Conservation (phyloP, 2,329 filamentous ascomycete species). For the Fusarium liriodendri region DNA sequence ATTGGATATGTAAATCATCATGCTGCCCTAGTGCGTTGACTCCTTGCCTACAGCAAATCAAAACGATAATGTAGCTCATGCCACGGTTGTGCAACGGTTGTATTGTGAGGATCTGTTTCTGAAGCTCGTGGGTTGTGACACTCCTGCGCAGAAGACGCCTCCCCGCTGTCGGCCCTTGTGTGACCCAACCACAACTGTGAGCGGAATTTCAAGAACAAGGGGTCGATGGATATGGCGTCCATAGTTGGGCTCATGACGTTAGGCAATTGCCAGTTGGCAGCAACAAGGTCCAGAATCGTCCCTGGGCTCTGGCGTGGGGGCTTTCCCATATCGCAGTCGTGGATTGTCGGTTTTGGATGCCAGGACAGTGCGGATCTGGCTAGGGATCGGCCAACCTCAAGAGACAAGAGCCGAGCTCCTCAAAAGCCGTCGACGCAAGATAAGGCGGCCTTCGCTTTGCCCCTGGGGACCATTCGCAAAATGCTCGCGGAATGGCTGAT, state of each 20-base stretch:
- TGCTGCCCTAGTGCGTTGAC: background rate
- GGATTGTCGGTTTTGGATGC: background rate
- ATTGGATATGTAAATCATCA: background rate
- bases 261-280: conserved; percentile 4
- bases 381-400: background rate
- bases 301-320: conserved; percentile 21
- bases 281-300: background rate
- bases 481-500: conserved; percentile 22
- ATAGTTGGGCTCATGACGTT: conserved; percentile 18
- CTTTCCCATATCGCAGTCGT: background rate
- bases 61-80: background rate
- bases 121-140: background rate
- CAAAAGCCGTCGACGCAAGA: background rate
- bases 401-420: background rate
- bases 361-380: conserved; percentile 2
- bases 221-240: conserved; percentile 4
- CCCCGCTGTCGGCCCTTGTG: background rate
- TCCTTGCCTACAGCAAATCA: background rate
- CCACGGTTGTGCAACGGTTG: background rate
- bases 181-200: background rate
- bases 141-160: background rate
- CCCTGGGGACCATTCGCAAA: background rate
- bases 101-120: background rate
- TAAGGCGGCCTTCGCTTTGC: conserved; percentile 4
- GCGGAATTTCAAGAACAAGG: conserved; percentile 16